Evolutionary conservation across 1,284 basidiomycete genomes (phyloP), one percentile per base, ranked within the genome.

Genomic region (Singerocomus inundabilis): DNA sequence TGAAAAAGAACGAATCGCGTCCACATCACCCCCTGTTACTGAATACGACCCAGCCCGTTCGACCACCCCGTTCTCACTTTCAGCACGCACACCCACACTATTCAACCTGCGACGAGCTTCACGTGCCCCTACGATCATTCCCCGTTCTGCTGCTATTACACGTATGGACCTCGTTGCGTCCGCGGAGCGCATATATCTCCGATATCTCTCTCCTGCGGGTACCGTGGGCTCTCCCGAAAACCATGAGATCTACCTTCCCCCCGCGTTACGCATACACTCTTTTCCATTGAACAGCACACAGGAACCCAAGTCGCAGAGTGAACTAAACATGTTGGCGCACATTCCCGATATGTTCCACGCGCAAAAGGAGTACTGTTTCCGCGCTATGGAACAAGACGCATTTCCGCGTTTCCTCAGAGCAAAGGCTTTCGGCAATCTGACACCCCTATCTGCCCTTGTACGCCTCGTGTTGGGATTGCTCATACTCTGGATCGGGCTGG

Each of bases 321-420:
- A 95, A 67, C 71, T 84, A 41, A 82, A 80, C 47, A 76, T 91
- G 51, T 76, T 98, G 78, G 86, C 95, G 1, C 85, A 92, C 56
- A 87, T 99, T 37, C 95, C 96, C 11, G 96, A 98, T 69, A 89
- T 98, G 77, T 99, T 98, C 75, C 93, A 98, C 67, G 75, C 85
- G 3, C 96, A 98, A 72, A 98, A 99, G 75, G 92, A 97, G 65
- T 98, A 97, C 66, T 93, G 95, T 64, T 97, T 96, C 78, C 81
- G 92, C 47, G 93, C 93, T 5, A 96, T 98, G 86, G 95, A 98
- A 68, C 89, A 94, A 70, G 94, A 98, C 64, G 91, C 92, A n/a
- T 98, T 96, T 76, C 93, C 93, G 39, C 81, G 94, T 4, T 99
- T 99, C 80, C 74, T 99, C 47, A 82, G 96, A 49, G 85, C 92